Percentiles rank a stretch among this genome's conserved stretches.
phyloP scores from a whole-genome alignment of 805 yeast genomes.

The Yarrowia bubula region DNA sequence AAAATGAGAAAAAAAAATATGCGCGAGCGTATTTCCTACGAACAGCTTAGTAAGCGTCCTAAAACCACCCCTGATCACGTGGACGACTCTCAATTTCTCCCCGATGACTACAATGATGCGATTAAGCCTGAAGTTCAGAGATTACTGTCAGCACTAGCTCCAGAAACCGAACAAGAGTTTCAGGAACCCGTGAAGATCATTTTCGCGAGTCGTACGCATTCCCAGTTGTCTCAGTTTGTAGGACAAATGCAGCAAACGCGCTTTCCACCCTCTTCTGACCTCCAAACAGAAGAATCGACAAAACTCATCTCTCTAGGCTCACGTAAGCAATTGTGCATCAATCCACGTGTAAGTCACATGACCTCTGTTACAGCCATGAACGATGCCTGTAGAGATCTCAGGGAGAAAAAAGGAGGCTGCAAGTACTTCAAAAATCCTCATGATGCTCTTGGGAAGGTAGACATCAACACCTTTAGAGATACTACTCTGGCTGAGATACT shows the following conservation, averaged over 20 bases:
- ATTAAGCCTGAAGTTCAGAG: neutral
- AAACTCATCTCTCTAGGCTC: conserved; percentile 78
- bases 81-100: conserved; percentile 40
- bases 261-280: conserved; percentile 27
- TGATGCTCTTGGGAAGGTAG: conserved; percentile 38
- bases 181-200: conserved; percentile 49
- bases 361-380: conserved; percentile 57
- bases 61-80: conserved; percentile 37
- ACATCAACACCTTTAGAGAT: conserved; percentile 51
- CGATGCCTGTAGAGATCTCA: conserved; percentile 77
- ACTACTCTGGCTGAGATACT: conserved; percentile 53
- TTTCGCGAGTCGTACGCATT: conserved; percentile 86
- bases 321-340: conserved; percentile 78
- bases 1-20: conserved; percentile 29
- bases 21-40: conserved; percentile 29
- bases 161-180: conserved; percentile 27
- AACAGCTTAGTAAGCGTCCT: neutral
- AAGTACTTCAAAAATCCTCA: conserved; percentile 43
- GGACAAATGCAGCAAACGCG: conserved; percentile 47
- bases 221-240: conserved; percentile 79
- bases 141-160: neutral
- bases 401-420: conserved; percentile 47
- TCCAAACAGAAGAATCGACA: conserved; percentile 51
- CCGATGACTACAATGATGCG: conserved; percentile 1
- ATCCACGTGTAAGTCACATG: conserved; percentile 55